A percentile compares a stretch with the other conserved stretches of the same genome.
phyloP scores from a whole-genome alignment of 805 yeast species.

The Kuraishia ogatae region DNA sequence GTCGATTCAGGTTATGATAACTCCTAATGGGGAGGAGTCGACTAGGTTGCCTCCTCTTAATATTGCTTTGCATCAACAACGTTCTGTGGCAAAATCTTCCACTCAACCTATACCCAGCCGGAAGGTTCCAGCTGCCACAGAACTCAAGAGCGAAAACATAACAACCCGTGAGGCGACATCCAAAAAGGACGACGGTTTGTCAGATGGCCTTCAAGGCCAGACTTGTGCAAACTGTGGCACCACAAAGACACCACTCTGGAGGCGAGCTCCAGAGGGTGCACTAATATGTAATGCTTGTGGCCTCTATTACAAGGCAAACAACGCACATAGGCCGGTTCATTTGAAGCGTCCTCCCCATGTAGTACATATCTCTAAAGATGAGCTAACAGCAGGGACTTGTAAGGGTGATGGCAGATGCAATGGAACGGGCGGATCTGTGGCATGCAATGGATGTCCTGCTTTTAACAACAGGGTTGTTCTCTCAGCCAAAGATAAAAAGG shows the following conservation, averaged over 20 bases:
- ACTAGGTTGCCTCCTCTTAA: background rate
- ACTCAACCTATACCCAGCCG: background rate
- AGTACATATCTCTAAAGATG: conserved; percentile 29
- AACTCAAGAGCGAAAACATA: background rate
- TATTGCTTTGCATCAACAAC: background rate
- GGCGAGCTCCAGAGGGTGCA: conserved; percentile 48
- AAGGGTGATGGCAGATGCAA: conserved; percentile 76
- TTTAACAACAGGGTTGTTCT: conserved; percentile 58
- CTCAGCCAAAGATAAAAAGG: conserved; percentile 6
- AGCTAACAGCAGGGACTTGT: conserved; percentile 41
- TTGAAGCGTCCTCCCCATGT: conserved; percentile 50
- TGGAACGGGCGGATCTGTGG: conserved; percentile 79
- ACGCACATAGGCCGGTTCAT: conserved; percentile 57
- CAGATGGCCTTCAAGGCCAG: conserved; percentile 20
- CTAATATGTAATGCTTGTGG: conserved; percentile 56
- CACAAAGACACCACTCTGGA: conserved; percentile 49
- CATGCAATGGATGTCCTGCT: conserved; percentile 81
- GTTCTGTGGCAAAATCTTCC: background rate
- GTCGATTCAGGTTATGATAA: background rate
- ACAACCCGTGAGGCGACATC: background rate
- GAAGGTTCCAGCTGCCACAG: background rate
- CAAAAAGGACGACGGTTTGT: background rate
- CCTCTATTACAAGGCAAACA: conserved; percentile 45
- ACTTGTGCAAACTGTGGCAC: conserved; percentile 48
- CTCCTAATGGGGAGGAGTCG: background rate